Percentiles rank a stretch among this genome's conserved stretches.
These are phyloP conservation scores for Coemansia sp. DNA, from an alignment of 192 early-diverging fungal species.

Conservation along the genomic window DNA sequence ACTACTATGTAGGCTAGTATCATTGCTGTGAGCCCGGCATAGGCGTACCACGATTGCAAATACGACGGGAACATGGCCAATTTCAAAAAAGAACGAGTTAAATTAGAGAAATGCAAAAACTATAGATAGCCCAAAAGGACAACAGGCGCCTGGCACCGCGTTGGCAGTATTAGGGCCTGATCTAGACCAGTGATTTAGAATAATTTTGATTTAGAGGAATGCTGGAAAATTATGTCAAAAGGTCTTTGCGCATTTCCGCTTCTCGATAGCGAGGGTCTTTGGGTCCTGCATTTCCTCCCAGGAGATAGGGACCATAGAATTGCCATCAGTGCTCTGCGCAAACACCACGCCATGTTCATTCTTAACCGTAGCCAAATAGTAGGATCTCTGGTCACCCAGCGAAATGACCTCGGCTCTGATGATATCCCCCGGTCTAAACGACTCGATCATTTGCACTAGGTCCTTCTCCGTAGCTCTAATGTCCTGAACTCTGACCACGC, in stretches of 20 bases:
- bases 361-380: slow-evolving; percentile 86
- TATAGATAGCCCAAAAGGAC: neutral
- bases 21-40: neutral
- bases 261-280: slow-evolving; percentile 78
- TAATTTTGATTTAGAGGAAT: neutral
- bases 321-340: slow-evolving; percentile 79
- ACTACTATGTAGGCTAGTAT: slow-evolving; percentile 9
- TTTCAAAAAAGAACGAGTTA: neutral
- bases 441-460: slow-evolving; percentile 85
- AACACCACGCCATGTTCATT: slow-evolving; percentile 95
- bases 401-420: slow-evolving; percentile 84
- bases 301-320: slow-evolving; percentile 88
- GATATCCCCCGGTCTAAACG: slow-evolving; percentile 93
- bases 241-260: slow-evolving; percentile 94
- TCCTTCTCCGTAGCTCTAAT: slow-evolving; percentile 93
- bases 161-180: neutral
- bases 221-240: slow-evolving; percentile 11
- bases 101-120: neutral
- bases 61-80: neutral
- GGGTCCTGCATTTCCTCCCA: slow-evolving; percentile 99
- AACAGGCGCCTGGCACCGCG: neutral
- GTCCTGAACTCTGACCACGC: slow-evolving; percentile 89
- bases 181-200: neutral
- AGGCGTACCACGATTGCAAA: neutral
- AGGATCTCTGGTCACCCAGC: slow-evolving; percentile 88